Percentiles rank a stretch among this genome's conserved stretches.
These are phyloP conservation scores for Boeremia exigua DNA, from an alignment of 2,329 filamentous ascomycete genomes.

Conservation along the genomic window DNA sequence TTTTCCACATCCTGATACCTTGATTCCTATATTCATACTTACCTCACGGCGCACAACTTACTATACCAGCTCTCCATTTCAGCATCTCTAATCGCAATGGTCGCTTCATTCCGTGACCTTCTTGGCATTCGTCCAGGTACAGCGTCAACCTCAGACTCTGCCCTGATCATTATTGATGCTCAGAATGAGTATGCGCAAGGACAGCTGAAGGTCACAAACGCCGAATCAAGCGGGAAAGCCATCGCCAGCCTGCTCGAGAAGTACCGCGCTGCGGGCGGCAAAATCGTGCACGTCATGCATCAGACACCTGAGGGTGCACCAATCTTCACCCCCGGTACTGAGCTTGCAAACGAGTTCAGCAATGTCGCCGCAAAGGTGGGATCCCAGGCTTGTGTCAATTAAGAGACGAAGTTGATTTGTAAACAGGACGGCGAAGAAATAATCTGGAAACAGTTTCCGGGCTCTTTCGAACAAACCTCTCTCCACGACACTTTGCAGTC, in stretches of 20 bases:
- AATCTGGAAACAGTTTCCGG: constrained; percentile 64
- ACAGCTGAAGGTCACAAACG: constrained; percentile 62
- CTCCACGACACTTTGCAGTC: constrained; percentile 62
- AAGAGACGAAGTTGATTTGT: not conserved
- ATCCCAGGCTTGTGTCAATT: not conserved
- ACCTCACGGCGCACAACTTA: no score
- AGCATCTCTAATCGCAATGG: constrained; percentile 7
- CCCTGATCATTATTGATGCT: constrained; percentile 72
- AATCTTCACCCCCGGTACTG: constrained; percentile 68
- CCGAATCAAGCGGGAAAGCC: constrained; percentile 59
- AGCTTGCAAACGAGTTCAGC: constrained; percentile 65
- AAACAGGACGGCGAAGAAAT: constrained; percentile 58
- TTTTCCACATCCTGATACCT: not conserved
- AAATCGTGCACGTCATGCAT: constrained; percentile 69
- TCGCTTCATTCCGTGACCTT: constrained; percentile 57
- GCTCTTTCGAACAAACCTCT: constrained; percentile 66
- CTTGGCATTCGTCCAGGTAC: constrained; percentile 63
- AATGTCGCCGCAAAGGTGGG: constrained; percentile 59
- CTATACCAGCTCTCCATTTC: not conserved
- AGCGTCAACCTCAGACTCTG: constrained; percentile 64
- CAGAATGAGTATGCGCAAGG: constrained; percentile 73
- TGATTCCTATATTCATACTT: no score
- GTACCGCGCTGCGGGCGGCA: constrained; percentile 62
- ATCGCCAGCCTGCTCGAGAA: constrained; percentile 64
- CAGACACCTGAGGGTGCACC: constrained; percentile 65